Evolutionary conservation across 2,329 filamentous ascomycete species (phyloP).

Genomic region (Trichoderma harzianum): DNA sequence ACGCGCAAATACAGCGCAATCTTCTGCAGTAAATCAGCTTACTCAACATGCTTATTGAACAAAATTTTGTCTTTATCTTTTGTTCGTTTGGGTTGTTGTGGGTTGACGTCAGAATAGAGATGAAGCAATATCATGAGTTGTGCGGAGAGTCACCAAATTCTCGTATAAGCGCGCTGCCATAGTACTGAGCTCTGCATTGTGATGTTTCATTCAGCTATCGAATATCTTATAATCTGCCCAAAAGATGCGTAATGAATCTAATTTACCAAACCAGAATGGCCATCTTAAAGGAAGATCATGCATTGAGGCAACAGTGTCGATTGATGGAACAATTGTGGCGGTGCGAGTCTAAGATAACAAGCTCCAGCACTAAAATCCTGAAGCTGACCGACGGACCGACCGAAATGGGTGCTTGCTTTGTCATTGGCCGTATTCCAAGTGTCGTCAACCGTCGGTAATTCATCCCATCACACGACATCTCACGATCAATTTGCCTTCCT

Average conservation of each 20-base stretch:
- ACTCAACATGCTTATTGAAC: neutral
- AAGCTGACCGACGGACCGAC: neutral
- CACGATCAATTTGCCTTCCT: neutral
- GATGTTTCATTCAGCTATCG: rapidly evolving
- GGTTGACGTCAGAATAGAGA: neutral
- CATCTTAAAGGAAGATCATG: neutral
- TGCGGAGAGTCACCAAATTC: neutral
- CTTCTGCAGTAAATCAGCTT: neutral
- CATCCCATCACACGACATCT: neutral
- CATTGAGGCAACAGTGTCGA: neutral
- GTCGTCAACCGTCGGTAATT: neutral
- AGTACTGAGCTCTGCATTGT: neutral
- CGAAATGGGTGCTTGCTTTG: neutral
- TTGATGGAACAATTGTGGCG: neutral
- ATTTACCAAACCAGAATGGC: neutral
- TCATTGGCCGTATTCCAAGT: neutral
- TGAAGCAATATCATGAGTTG: neutral
- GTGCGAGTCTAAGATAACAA: neutral
- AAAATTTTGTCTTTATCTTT: neutral
- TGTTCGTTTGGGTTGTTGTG: neutral
- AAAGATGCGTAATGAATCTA: neutral
- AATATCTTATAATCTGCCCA: neutral
- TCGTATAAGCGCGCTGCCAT: neutral
- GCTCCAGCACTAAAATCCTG: neutral
- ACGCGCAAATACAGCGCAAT: neutral